A percentile compares a stretch with the other conserved stretches of the same genome.
These are phyloP conservation scores for Amaranthus tricolor DNA, from an alignment of 179 eudicot species.

Conservation along the genomic window DNA sequence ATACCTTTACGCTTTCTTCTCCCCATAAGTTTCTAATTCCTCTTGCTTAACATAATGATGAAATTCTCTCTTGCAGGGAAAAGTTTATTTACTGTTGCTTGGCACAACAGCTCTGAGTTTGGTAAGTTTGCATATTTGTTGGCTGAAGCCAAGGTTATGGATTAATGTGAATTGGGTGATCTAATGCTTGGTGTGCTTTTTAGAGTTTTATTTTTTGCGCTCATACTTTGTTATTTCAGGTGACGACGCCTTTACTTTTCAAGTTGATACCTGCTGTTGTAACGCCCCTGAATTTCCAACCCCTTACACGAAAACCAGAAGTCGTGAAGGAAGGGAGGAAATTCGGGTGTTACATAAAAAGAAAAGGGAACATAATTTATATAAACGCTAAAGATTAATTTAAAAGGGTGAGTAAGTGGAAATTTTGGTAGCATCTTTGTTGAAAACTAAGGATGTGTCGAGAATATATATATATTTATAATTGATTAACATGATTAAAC, in stretches of 20 bases:
- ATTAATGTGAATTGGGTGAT: neutral
- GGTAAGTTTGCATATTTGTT: slow-evolving; percentile 31
- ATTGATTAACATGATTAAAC: too few species aligned
- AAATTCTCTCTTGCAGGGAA: slow-evolving; percentile 42
- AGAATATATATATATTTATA: too few species aligned
- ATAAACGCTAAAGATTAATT: too few species aligned
- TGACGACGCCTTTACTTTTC: slow-evolving; percentile 90
- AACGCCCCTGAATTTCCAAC: too few species aligned
- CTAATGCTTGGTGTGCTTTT: neutral
- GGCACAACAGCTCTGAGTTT: slow-evolving; percentile 81
- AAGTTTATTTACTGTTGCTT: slow-evolving; percentile 59
- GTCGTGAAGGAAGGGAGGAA: too few species aligned
- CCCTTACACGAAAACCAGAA: too few species aligned
- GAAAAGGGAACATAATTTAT: too few species aligned
- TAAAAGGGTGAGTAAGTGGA: too few species aligned
- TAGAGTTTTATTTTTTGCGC: neutral
- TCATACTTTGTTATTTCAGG: slow-evolving; percentile 45
- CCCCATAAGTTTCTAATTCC: neutral
- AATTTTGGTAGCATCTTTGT: too few species aligned
- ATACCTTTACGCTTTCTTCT: neutral
- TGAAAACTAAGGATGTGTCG: too few species aligned
- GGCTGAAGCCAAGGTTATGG: neutral
- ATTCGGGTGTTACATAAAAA: too few species aligned
- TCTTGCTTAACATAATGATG: slow-evolving; percentile 4
- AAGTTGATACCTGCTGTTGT: slow-evolving; percentile 91